Evolutionary conservation across 2,329 filamentous ascomycete genomes (phyloP), one percentile per base, ranked within the genome.

Genomic region (Lachnellula occidentalis): DNA sequence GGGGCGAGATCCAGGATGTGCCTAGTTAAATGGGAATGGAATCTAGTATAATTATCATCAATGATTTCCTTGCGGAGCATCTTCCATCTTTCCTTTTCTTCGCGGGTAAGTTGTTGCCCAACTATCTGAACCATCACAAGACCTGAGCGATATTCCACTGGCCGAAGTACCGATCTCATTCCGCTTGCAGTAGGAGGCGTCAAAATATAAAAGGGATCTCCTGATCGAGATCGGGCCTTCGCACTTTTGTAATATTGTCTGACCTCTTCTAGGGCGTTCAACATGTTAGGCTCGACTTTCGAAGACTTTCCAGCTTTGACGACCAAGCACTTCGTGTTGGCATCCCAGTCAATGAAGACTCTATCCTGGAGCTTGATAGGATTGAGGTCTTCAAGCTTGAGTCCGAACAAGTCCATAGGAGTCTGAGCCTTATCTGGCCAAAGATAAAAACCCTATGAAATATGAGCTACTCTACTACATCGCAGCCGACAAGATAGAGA

Each of bases 201-300:
- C 12, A 66, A 55, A 21, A 69, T 56, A 24, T 61, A 64, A 3
- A 61, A 15, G 8, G 65, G 59, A 8, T 49, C 54, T 41, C 62
- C 61, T 12, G 53, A 58, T 7, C 61, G 49, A 9, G 47, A 45
- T 46, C 50, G 41, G 12, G 64, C 58, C 19, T 59, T 58, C 4
- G 57, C 59, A 53, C 64, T 51, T 17, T 58, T 41, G 21, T 63
- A 47, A 9, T 55, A 56, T 48, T 58, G 45, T 48, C 62, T 55
- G 31, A 69, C 65, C 14, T 54, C 62, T 19, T 57, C 48, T 15
- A 66, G 56, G 0, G 61, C 56, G 11, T 45, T 48, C 11, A 21
- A 19, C 2, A 65, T 39, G 17, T 48, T 52, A 12, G 53, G 1
- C 9, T 59, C 48, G 17, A 45, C 42, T 9, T 55, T 19, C 11